A percentile compares a stretch with the other conserved stretches of the same genome.
Evolutionary conservation across 805 yeast species (phyloP).

Genomic region (Teunomyces barrocoloradensis): DNA sequence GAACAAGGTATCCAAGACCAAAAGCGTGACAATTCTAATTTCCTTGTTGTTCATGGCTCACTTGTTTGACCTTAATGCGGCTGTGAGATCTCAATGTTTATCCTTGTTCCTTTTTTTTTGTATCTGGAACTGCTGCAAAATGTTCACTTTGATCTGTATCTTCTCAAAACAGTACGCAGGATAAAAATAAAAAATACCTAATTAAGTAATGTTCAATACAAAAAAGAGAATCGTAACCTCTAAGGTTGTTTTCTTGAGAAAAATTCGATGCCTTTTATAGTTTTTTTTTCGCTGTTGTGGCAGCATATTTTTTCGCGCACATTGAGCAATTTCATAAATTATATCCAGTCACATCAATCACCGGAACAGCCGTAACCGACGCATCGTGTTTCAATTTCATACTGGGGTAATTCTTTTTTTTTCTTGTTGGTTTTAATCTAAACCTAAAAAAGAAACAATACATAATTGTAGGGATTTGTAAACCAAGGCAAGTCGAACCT

Average conservation of each 20-base stretch:
- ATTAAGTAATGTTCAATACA: background rate
- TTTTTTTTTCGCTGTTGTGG: background rate
- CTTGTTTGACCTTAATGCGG: too few relatives aligned
- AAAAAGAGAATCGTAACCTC: background rate
- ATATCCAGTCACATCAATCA: background rate
- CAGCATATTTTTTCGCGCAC: background rate
- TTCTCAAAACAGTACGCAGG: background rate
- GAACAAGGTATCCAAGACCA: constrained; percentile 75
- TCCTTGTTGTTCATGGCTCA: constrained; percentile 51
- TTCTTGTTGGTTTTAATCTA: background rate
- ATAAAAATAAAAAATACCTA: background rate
- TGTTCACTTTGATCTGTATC: background rate
- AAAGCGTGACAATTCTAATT: constrained; percentile 64
- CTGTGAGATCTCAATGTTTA: too few relatives aligned
- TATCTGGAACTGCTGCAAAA: constrained; percentile 1
- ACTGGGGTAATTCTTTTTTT: background rate
- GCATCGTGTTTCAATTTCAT: too few relatives aligned
- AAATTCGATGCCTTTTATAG: background rate
- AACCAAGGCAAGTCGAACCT: background rate
- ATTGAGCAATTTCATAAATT: background rate
- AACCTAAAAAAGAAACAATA: background rate
- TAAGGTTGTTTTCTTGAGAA: background rate
- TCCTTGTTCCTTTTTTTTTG: too few relatives aligned
- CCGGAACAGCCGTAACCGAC: background rate
- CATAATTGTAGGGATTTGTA: background rate